These are phyloP conservation scores for Xerocomellus intermedius DNA, from an alignment of 768 basidiomycete species.

Conservation along the genomic window DNA sequence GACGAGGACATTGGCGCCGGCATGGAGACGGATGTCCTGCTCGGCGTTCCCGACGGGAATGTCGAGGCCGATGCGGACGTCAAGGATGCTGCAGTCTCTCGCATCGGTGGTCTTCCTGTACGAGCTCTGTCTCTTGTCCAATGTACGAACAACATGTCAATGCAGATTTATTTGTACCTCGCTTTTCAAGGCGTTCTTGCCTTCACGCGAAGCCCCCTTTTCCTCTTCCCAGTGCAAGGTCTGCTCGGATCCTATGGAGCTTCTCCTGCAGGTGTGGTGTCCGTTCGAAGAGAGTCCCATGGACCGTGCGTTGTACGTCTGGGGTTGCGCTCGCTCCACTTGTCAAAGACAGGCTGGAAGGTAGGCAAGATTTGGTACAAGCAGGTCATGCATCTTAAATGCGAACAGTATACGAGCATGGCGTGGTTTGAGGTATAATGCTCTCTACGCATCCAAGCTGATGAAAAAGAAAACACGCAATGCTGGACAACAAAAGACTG, in stretches of 20 bases:
- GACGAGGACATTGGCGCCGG: conserved; percentile 59
- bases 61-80: conserved; percentile 59
- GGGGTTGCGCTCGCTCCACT: conserved; percentile 67
- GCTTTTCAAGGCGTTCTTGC: conserved; percentile 67
- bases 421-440: conserved; percentile 72
- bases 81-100: conserved; percentile 78
- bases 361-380: conserved; percentile 42
- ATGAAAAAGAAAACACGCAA: conserved; percentile 50
- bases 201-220: conserved; percentile 57
- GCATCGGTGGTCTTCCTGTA: conserved; percentile 90
- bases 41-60: conserved; percentile 79
- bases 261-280: conserved; percentile 87
- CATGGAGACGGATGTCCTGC: conserved; percentile 68
- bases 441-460: conserved; percentile 71
- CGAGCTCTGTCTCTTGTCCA: conserved; percentile 47
- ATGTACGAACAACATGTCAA: conserved; percentile 47
- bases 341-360: conserved; percentile 81
- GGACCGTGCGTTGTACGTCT: conserved; percentile 84
- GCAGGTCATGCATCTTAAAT: conserved; percentile 11
- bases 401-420: conserved; percentile 70
- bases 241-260: conserved; percentile 73
- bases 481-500: conserved; percentile 38
- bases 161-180: conserved; percentile 45
- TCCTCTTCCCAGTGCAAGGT: conserved; percentile 67
- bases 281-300: conserved; percentile 82